Evolutionary conservation across 2,329 filamentous ascomycete genomes (phyloP).

Genomic region (Fusarium dimerum): DNA sequence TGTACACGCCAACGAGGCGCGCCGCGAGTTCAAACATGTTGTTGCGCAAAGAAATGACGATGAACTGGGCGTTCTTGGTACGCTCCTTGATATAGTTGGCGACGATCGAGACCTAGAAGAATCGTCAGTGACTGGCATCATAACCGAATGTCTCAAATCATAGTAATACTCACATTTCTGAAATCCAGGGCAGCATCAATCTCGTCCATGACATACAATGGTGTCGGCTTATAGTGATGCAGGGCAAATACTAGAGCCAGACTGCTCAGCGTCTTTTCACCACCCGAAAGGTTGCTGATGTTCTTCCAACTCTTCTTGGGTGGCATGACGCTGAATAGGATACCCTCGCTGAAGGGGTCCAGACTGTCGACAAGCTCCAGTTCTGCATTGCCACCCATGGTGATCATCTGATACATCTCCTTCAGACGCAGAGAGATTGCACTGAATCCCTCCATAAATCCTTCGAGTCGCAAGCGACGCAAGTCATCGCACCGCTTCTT

Average conservation of each 20-base stretch:
- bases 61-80: slow-evolving; percentile 98
- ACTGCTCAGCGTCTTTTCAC: slow-evolving; percentile 94
- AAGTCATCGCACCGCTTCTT: slow-evolving; percentile 94
- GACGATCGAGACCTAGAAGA: slow-evolving; percentile 82
- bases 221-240: slow-evolving; percentile 97
- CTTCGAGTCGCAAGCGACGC: slow-evolving; percentile 83
- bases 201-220: slow-evolving; percentile 99
- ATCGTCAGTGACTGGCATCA: slow-evolving; percentile 21
- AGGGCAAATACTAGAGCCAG: slow-evolving; percentile 96
- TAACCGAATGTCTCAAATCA: slow-evolving; percentile 28
- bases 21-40: slow-evolving; percentile 99
- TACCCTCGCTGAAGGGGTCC: slow-evolving; percentile 96
- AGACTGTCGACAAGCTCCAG: slow-evolving; percentile 94
- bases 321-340: slow-evolving; percentile 97
- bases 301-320: slow-evolving; percentile 99
- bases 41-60: slow-evolving; percentile 95
- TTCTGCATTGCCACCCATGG: slow-evolving; percentile 98
- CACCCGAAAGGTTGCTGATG: slow-evolving; percentile 91
- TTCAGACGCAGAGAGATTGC: slow-evolving; percentile 92
- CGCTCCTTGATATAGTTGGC: slow-evolving; percentile 99
- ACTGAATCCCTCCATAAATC: slow-evolving; percentile 98
- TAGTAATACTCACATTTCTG: slow-evolving; percentile 74
- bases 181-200: slow-evolving; percentile 98
- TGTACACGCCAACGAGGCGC: slow-evolving; percentile 94
- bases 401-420: slow-evolving; percentile 99